These are phyloP conservation scores for Metschnikowia arizonensis DNA, from an alignment of 805 yeast genomes.

Conservation along the genomic window DNA sequence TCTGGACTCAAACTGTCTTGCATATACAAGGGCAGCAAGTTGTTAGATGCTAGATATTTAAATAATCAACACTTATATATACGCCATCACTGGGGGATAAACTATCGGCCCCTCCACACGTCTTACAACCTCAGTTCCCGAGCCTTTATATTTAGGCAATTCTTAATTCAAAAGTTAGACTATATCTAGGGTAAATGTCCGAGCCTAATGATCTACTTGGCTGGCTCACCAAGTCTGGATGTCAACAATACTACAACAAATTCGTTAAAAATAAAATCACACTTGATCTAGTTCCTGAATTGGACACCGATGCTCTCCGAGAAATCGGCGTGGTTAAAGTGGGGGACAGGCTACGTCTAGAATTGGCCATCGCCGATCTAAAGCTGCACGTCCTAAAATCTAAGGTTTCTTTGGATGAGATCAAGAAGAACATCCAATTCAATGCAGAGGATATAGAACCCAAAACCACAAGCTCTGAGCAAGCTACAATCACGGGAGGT, in stretches of 20 bases:
- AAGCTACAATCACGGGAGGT: not conserved
- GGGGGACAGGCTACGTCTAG: slow-evolving; percentile 77
- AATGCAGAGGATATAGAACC: not conserved
- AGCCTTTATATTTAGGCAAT: not conserved
- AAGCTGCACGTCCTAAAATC: slow-evolving; percentile 20
- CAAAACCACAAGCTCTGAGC: not conserved
- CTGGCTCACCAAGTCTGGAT: slow-evolving; percentile 35
- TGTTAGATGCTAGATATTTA: not conserved
- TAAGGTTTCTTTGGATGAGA: slow-evolving; percentile 12
- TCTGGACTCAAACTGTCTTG: slow-evolving; percentile 2
- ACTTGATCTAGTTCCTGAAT: slow-evolving; percentile 51
- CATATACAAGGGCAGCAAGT: not conserved
- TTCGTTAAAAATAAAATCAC: slow-evolving; percentile 51
- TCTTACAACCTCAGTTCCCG: too few relatives aligned
- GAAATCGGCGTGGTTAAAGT: slow-evolving; percentile 72
- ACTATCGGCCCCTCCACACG: not conserved
- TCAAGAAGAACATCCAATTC: slow-evolving; percentile 4
- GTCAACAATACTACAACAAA: slow-evolving; percentile 31
- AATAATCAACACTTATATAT: not conserved
- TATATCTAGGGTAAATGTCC: slow-evolving; percentile 6
- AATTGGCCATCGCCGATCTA: slow-evolving; percentile 50
- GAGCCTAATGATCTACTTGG: slow-evolving; percentile 26
- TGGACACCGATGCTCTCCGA: slow-evolving; percentile 60
- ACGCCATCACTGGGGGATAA: not conserved
- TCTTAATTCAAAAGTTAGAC: not conserved